Base-by-base conservation (phyloP, 2,329 filamentous ascomycete species). In the Arthrobotrys pseudoclavata region DNA sequence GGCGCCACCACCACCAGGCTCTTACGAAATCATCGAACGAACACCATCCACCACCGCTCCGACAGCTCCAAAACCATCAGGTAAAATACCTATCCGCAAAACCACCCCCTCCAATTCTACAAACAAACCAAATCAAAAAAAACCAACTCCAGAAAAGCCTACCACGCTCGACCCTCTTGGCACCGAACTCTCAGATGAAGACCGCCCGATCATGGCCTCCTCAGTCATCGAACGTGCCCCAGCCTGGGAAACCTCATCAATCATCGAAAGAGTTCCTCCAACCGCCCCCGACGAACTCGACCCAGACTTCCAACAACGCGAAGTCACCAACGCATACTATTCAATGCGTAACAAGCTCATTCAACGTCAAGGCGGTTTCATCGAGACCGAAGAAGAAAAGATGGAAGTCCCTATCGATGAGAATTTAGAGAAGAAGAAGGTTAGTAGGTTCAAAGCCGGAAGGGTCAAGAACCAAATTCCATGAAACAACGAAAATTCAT, bases 271-370 rank as follows among this genome's bases (percentile, higher is more conserved):
- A 47, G 84, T 82, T 79, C 55, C 82, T 79, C 55, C 55, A 6
- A 48, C 83, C 84, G 85, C 87, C 76, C 88, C 89, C 0, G 88
- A 92, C 80, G 90, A 92, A 79, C 86, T 95, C 45, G 91, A 97
- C 80, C 89, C 91, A 4, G 86, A 89, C 20, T 85, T 94, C 31
- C 86, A 95, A 62, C 88, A 91, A 66, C 90, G 92, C 79, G 91
- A 97, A 83, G 90, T 97, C 13, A 91, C 92, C 6, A 88, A 89
- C 42, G 92, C 96, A 82, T 97, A 97, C 83, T 91, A 97, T 83
- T 90, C 89, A 52, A 87, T 92, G 83, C 91, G 95, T 20, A 97
- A 94, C 82, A 89, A 88, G 81, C 90, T 96, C 84, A 94, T 97
- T 67, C 89, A 93, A 80, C 88, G 90, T 80, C 89, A 96, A 81